phyloP scores from a whole-genome alignment of 306 rosid species.

The Vigna reflexopilosa region DNA sequence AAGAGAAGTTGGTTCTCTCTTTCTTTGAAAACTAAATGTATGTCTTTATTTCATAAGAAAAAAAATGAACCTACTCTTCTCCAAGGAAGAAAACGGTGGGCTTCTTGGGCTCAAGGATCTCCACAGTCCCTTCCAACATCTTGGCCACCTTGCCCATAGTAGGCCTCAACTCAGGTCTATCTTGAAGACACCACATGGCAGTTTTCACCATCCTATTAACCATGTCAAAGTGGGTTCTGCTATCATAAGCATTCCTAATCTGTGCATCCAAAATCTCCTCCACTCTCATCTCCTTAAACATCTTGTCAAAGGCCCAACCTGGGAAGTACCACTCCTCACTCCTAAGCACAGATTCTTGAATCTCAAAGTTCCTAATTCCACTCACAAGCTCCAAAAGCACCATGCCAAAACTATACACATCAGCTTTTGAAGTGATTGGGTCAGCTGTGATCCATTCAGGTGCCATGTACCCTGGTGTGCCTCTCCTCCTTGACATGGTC shows the following conservation, averaged over 20 bases:
- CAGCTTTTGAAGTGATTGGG: conserved; percentile 83
- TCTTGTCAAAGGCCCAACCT: conserved; percentile 86
- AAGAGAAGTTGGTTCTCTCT: background rate
- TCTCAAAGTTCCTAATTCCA: conserved; percentile 68
- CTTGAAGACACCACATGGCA: conserved; percentile 96
- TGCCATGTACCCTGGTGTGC: conserved; percentile 96
- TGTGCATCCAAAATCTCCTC: conserved; percentile 80
- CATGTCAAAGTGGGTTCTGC: conserved; percentile 61
- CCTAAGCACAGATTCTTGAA: conserved; percentile 46
- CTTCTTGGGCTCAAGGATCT: conserved; percentile 73
- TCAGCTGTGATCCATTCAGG: conserved; percentile 82
- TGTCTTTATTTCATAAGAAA: too few species aligned
- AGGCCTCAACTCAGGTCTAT: conserved; percentile 81
- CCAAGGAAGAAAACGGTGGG: conserved; percentile 82
- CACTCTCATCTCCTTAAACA: conserved; percentile 72
- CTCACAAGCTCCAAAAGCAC: conserved; percentile 82
- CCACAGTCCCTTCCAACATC: conserved; percentile 94
- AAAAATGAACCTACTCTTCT: conserved; percentile 44
- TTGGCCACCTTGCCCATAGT: conserved; percentile 97
- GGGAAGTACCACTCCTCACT: conserved; percentile 93
- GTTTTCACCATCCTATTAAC: conserved; percentile 89
- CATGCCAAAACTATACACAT: conserved; percentile 92
- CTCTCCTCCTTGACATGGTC: conserved; percentile 77
- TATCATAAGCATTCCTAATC: conserved; percentile 67
- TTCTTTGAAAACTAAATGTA: too few species aligned